phyloP scores from a whole-genome alignment of 805 yeast species.

The Myxozyma lipomycoides region DNA sequence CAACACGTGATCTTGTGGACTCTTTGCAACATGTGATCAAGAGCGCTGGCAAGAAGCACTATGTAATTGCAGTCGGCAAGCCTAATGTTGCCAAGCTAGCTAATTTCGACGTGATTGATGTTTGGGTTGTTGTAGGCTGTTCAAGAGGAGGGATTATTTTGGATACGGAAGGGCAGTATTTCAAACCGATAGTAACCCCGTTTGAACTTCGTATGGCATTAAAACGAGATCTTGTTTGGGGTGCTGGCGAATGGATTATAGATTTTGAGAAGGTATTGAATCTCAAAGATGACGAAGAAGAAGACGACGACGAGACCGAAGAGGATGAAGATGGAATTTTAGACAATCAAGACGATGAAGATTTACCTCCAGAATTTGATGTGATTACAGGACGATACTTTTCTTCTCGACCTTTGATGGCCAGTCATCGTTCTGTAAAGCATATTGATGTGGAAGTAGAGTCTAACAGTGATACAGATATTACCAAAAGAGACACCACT shows the following conservation, averaged over 20 bases:
- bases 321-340: conserved; percentile 30
- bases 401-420: conserved; percentile 62
- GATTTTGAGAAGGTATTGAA: conserved; percentile 62
- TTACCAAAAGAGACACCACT: conserved; percentile 12
- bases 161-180: conserved; percentile 74
- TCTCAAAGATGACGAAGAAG: conserved; percentile 25
- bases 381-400: conserved; percentile 80
- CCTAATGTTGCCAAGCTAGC: conserved; percentile 97
- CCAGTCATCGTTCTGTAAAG: conserved; percentile 45
- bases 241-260: conserved; percentile 83
- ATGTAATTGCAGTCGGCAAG: conserved; percentile 93
- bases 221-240: conserved; percentile 71
- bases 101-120: conserved; percentile 87
- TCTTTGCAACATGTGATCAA: conserved; percentile 57
- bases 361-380: conserved; percentile 64
- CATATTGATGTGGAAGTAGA: conserved; percentile 60
- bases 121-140: conserved; percentile 94
- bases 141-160: conserved; percentile 88
- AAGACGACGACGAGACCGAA: conserved; percentile 16
- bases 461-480: conserved; percentile 30
- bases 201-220: conserved; percentile 83
- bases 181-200: conserved; percentile 89
- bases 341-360: conserved; percentile 40
- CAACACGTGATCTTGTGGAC: conserved; percentile 65
- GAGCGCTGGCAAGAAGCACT: conserved; percentile 82